Evolutionary conservation across 768 basidiomycete species (phyloP).

Genomic region (Xerocomellus chrysenteron): DNA sequence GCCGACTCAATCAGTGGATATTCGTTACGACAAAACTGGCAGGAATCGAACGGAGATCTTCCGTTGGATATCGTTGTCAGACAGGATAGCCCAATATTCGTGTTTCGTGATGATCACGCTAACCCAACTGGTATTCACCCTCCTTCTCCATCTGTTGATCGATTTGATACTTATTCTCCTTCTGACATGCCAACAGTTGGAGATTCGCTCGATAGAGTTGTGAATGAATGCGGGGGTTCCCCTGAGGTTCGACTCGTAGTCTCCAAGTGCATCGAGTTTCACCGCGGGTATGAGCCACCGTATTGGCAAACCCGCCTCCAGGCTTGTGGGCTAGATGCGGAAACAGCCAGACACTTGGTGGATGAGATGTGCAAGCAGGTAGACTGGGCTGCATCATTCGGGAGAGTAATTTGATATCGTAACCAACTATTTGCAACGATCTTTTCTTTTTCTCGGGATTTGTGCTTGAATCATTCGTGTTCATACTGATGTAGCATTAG

Average conservation of each 20-base stretch:
- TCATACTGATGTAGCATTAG: constrained; percentile 7
- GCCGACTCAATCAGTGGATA: background rate
- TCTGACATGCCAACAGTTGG: constrained; percentile 13
- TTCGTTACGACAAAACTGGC: constrained; percentile 10
- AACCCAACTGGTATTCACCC: constrained; percentile 9
- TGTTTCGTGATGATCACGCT: constrained; percentile 1
- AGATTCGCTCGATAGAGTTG: constrained; percentile 21
- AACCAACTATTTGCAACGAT: background rate
- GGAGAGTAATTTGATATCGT: constrained; percentile 1
- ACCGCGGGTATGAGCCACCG: constrained; percentile 26
- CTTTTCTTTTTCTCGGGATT: background rate
- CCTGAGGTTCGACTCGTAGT: constrained; percentile 21
- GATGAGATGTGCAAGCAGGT: constrained; percentile 29
- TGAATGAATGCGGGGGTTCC: constrained; percentile 18
- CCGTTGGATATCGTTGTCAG: constrained; percentile 12
- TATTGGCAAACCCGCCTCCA: constrained; percentile 28
- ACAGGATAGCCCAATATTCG: constrained; percentile 22
- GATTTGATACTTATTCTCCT: constrained; percentile 1
- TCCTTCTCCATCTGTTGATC: constrained; percentile 19
- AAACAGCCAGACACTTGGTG: constrained; percentile 18
- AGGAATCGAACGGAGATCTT: background rate
- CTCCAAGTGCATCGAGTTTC: constrained; percentile 22
- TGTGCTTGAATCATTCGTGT: background rate
- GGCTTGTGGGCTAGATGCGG: constrained; percentile 19
- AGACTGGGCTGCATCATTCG: constrained; percentile 13